Conservation (phyloP, 257 asterid genomes). For the Orobanche coerulescens region DNA sequence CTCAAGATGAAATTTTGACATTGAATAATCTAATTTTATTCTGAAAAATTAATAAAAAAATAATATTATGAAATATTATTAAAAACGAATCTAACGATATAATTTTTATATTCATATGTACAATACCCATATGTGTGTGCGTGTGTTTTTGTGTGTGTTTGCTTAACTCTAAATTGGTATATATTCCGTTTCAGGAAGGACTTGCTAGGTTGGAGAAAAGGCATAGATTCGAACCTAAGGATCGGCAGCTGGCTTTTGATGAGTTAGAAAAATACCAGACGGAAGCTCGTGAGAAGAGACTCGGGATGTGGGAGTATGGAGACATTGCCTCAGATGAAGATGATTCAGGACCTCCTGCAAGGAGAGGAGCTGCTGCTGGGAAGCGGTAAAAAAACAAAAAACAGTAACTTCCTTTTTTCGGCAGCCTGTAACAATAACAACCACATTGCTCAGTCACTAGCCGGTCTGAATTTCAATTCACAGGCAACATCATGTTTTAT, state of each 20-base stretch:
- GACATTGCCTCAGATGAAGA: slow-evolving; percentile 92
- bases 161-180: too few species aligned
- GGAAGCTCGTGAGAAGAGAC: slow-evolving; percentile 65
- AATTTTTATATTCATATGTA: too few species aligned
- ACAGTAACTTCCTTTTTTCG: background rate
- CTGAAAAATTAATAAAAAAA: too few species aligned
- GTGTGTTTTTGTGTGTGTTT: too few species aligned
- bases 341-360: slow-evolving; percentile 48
- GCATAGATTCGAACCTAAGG: slow-evolving; percentile 65
- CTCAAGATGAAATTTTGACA: too few species aligned
- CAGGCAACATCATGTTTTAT: slow-evolving; percentile 25
- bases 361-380: slow-evolving; percentile 58
- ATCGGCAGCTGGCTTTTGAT: slow-evolving; percentile 51
- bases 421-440: slow-evolving; percentile 34
- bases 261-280: slow-evolving; percentile 70
- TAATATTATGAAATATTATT: too few species aligned
- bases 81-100: too few species aligned
- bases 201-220: slow-evolving; percentile 91
- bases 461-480: slow-evolving; percentile 15
- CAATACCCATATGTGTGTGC: too few species aligned
- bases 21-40: too few species aligned
- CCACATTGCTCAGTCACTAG: background rate
- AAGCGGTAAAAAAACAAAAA: slow-evolving; percentile 41
- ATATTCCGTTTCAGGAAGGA: slow-evolving; percentile 73
- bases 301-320: slow-evolving; percentile 97